phyloP scores from a whole-genome alignment of 2,329 filamentous ascomycete genomes.

The Byssochlamys sp. region DNA sequence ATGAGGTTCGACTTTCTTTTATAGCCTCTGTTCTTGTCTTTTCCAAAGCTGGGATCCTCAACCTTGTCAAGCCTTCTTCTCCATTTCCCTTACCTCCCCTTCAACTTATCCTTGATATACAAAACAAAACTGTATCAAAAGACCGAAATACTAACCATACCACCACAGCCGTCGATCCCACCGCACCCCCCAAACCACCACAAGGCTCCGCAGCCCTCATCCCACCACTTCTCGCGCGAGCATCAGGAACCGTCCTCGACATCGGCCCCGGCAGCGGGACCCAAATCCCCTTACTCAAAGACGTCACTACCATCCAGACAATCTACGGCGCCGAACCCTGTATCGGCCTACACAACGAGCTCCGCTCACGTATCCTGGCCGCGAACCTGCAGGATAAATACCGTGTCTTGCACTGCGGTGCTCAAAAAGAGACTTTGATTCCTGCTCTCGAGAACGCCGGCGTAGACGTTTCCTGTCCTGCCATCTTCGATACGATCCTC shows the following conservation, averaged over 20 bases:
- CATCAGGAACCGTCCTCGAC: conserved; percentile 38
- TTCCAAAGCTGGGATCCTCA: too few species aligned
- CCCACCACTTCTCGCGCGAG: conserved; percentile 30
- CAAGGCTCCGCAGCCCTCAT: conserved; percentile 29
- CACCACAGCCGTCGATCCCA: neutral
- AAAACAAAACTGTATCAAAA: neutral
- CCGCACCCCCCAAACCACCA: conserved; percentile 4
- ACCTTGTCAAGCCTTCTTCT: too few species aligned
- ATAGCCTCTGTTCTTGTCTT: too few species aligned
- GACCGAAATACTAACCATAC: neutral
- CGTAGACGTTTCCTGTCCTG: conserved; percentile 16
- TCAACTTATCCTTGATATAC: neutral
- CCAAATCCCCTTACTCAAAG: conserved; percentile 39
- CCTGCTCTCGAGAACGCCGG: conserved; percentile 36
- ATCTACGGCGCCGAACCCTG: conserved; percentile 50
- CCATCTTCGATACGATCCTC: conserved; percentile 46
- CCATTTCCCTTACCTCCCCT: neutral
- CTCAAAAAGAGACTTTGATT: conserved; percentile 38
- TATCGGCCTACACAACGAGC: conserved; percentile 35
- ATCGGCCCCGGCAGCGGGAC: conserved; percentile 46
- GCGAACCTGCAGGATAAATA: conserved; percentile 40
- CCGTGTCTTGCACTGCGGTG: conserved; percentile 40
- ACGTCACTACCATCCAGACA: conserved; percentile 31
- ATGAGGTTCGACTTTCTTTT: too few species aligned
- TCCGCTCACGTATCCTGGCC: conserved; percentile 32